Evolutionary conservation across 352 stramenopile genomes (phyloP).

Genomic region (Halophytophthora batemanensis): DNA sequence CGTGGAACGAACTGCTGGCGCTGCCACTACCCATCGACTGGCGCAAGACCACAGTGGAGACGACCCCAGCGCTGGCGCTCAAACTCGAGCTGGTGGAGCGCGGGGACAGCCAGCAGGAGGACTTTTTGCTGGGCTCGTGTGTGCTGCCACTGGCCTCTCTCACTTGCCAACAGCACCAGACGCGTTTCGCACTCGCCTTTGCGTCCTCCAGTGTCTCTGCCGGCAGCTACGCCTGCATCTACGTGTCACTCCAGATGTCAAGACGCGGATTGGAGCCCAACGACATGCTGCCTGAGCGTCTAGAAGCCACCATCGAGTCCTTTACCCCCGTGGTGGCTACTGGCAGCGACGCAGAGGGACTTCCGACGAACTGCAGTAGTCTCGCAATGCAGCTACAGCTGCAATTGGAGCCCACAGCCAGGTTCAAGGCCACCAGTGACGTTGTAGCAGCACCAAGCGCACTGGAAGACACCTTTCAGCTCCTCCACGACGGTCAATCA

Average conservation of each 20-base stretch:
- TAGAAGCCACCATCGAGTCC: slow-evolving; percentile 21
- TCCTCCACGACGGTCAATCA: slow-evolving; percentile 13
- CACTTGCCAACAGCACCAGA: slow-evolving; percentile 22
- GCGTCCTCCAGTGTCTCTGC: slow-evolving; percentile 1
- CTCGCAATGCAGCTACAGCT: slow-evolving; percentile 11
- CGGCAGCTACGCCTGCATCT: slow-evolving; percentile 10
- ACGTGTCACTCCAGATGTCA: slow-evolving; percentile 15
- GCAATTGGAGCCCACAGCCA: neutral
- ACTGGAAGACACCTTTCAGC: slow-evolving; percentile 15
- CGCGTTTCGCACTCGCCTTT: slow-evolving; percentile 28
- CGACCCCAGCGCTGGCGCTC: slow-evolving; percentile 15
- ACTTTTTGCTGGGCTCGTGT: slow-evolving; percentile 40
- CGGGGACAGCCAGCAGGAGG: slow-evolving; percentile 60
- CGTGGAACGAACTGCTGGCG: slow-evolving; percentile 72
- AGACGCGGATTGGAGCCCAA: slow-evolving; percentile 2
- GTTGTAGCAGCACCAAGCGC: neutral
- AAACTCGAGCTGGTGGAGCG: slow-evolving; percentile 61
- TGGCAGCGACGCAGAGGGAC: slow-evolving; percentile 18
- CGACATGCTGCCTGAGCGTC: slow-evolving; percentile 9
- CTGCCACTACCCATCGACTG: slow-evolving; percentile 49
- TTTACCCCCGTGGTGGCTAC: slow-evolving; percentile 27
- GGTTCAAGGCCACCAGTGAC: neutral
- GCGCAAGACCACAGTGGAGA: slow-evolving; percentile 8
- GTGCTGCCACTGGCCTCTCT: slow-evolving; percentile 23
- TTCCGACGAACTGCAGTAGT: slow-evolving; percentile 14